Conservation (phyloP, 768 basidiomycete species). For the Suillus clintonianus region DNA sequence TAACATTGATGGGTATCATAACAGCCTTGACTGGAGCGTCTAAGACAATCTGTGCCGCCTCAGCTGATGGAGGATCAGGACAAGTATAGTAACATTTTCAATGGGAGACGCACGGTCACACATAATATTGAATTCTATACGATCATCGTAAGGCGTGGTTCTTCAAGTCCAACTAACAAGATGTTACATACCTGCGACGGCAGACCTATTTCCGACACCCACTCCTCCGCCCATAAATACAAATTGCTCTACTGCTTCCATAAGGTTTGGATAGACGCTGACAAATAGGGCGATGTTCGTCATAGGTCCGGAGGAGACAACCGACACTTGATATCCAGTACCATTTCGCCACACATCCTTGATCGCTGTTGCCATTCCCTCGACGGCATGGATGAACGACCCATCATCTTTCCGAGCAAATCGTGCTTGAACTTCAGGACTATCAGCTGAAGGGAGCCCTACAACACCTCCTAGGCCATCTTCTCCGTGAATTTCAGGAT, state of each 20-base stretch:
- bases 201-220: conserved; percentile 77
- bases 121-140: conserved; percentile 74
- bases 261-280: conserved; percentile 54
- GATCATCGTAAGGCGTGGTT: neutral
- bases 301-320: conserved; percentile 83
- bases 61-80: conserved; percentile 45
- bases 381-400: conserved; percentile 52
- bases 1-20: conserved; percentile 89
- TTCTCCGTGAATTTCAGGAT: conserved; percentile 77
- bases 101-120: conserved; percentile 68
- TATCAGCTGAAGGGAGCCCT: conserved; percentile 58
- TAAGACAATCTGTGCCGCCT: conserved; percentile 82
- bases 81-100: neutral
- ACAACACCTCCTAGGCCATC: conserved; percentile 87
- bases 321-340: conserved; percentile 56
- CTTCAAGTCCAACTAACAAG: neutral
- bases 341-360: conserved; percentile 58
- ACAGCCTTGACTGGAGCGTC: conserved; percentile 64
- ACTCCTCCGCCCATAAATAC: conserved; percentile 91
- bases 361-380: conserved; percentile 66
- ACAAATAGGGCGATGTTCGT: conserved; percentile 80
- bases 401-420: conserved; percentile 48
- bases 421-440: conserved; percentile 49
- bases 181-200: conserved; percentile 59
- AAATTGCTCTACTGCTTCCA: conserved; percentile 49